phyloP scores from a whole-genome alignment of 2,329 filamentous ascomycete species.

The Nigrospora oryzae region DNA sequence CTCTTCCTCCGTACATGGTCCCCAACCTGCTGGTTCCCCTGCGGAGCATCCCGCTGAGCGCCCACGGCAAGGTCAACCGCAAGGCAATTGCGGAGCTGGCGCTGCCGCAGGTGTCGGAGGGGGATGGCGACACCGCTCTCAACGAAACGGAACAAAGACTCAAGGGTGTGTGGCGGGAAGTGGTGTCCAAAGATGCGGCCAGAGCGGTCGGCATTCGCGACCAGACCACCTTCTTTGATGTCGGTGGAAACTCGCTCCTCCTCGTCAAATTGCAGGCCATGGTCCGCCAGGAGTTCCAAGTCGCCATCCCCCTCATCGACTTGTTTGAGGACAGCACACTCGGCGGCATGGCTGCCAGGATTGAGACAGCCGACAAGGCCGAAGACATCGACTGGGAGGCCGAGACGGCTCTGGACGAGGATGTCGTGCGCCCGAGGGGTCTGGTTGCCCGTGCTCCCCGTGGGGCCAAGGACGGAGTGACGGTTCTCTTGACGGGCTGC shows the following conservation, averaged over 20 bases:
- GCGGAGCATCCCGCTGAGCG: conserved; percentile 18
- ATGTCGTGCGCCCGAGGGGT: not conserved
- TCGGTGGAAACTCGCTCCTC: conserved; percentile 6
- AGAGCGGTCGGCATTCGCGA: not conserved
- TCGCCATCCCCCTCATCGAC: conserved; percentile 1
- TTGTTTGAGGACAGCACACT: conserved; percentile 3
- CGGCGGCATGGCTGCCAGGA: conserved; percentile 3
- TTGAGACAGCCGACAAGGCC: not conserved
- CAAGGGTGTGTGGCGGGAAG: not conserved
- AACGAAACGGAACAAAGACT: not conserved
- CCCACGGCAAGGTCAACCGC: conserved; percentile 19
- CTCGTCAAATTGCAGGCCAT: conserved; percentile 3
- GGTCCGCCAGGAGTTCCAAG: conserved; percentile 2
- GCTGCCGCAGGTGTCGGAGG: not conserved
- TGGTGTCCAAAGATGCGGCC: not conserved
- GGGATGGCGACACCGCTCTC: not conserved
- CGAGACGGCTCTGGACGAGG: conserved; percentile 1
- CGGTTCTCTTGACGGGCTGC: conserved; percentile 20
- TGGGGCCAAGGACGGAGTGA: not conserved
- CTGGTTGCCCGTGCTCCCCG: not conserved
- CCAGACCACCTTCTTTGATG: conserved; percentile 6
- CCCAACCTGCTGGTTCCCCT: conserved; percentile 19
- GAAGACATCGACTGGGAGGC: conserved; percentile 4
- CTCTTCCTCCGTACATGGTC: conserved; percentile 25
- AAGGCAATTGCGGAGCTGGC: conserved; percentile 3